Evolutionary conservation across 345 rosid genomes (phyloP).

Genomic region (Bruguiera gymnorhiza): DNA sequence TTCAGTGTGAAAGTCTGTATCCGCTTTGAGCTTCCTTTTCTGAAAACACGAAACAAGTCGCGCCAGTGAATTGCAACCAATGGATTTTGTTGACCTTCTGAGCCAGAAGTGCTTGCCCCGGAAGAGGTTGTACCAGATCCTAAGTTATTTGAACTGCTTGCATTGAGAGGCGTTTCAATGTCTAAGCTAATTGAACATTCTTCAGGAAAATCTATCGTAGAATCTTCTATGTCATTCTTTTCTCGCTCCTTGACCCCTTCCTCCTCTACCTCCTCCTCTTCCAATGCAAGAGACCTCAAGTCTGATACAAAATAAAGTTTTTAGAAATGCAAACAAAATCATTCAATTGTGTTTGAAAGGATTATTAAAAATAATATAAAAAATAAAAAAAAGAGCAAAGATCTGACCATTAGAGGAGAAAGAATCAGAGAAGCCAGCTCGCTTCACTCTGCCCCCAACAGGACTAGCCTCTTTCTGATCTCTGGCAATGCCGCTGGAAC

Average conservation of each 20-base stretch:
- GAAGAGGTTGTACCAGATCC: slow-evolving; percentile 28
- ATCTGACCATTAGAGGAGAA: slow-evolving; percentile 42
- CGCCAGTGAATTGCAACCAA: slow-evolving; percentile 37
- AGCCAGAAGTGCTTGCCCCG: slow-evolving; percentile 53
- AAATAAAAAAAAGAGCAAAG: background rate
- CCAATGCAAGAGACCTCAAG: slow-evolving; percentile 15
- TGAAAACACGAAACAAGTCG: slow-evolving; percentile 53
- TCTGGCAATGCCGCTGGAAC: slow-evolving; percentile 23
- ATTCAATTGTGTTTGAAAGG: background rate
- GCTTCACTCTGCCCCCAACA: slow-evolving; percentile 30
- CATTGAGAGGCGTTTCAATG: slow-evolving; percentile 29
- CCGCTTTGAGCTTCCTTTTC: slow-evolving; percentile 51
- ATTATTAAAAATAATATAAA: background rate
- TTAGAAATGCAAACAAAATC: background rate
- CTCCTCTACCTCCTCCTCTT: slow-evolving; percentile 16
- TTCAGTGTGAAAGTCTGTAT: slow-evolving; percentile 44
- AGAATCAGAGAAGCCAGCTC: slow-evolving; percentile 48
- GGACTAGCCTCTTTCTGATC: slow-evolving; percentile 22
- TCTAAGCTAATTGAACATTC: slow-evolving; percentile 39
- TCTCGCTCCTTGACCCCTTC: background rate
- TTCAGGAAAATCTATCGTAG: slow-evolving; percentile 23
- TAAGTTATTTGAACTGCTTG: slow-evolving; percentile 9
- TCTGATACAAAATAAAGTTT: slow-evolving; percentile 22
- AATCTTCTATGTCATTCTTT: background rate
- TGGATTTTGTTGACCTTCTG: slow-evolving; percentile 31